Percentiles rank a stretch among this genome's conserved stretches.
Conservation (phyloP, 495 filamentous ascomycete genomes). For the Sphaerosporella brunnea region DNA sequence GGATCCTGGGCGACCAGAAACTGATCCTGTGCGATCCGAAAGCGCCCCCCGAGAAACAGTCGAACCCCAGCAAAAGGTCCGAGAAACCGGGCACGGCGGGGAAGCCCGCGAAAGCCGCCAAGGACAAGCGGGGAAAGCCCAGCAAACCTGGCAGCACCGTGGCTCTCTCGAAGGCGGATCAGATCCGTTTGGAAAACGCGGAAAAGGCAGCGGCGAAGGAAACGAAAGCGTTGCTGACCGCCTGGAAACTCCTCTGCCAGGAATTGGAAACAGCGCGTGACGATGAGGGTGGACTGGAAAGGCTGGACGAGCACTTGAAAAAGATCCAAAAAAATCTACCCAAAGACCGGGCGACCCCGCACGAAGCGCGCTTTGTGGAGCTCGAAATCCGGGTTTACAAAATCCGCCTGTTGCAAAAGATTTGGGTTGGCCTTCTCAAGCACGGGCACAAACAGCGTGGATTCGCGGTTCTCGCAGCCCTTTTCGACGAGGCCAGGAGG, state of each 20-base stretch:
- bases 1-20: conserved; percentile 44
- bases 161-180: conserved; percentile 21
- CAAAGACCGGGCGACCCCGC: conserved; percentile 1
- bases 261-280: conserved; percentile 7
- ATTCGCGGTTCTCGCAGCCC: conserved; percentile 25
- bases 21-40: conserved; percentile 33
- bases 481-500: conserved; percentile 25
- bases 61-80: conserved; percentile 20
- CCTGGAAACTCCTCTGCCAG: conserved; percentile 10
- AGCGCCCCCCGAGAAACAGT: conserved; percentile 8
- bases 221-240: conserved; percentile 17
- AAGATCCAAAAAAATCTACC: conserved; percentile 3
- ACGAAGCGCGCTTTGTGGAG: conserved; percentile 23
- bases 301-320: conserved; percentile 12
- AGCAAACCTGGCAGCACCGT: conserved; percentile 19
- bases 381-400: conserved; percentile 29
- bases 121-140: conserved; percentile 28
- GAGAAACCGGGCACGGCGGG: conserved; percentile 16
- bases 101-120: neutral
- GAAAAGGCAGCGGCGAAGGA: conserved; percentile 26
- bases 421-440: conserved; percentile 26
- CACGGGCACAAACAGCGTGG: conserved; percentile 19
- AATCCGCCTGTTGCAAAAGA: conserved; percentile 25
- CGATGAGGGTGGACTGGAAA: conserved; percentile 7
- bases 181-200: conserved; percentile 27